Evolutionary conservation across 2,329 filamentous ascomycete genomes (phyloP).

Genomic region (Stachybotrys echinatus): DNA sequence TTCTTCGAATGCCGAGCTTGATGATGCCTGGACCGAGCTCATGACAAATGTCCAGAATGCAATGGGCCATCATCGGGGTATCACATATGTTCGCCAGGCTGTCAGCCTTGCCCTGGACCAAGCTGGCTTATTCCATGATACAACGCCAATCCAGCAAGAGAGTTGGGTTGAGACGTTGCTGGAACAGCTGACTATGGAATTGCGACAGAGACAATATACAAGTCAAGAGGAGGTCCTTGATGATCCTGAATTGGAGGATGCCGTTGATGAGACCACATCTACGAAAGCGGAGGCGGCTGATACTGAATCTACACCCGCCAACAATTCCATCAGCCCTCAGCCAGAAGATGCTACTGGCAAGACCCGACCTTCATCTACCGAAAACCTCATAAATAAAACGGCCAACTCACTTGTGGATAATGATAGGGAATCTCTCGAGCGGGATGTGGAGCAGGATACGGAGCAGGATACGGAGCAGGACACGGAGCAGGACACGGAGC

Average conservation of each 20-base stretch:
- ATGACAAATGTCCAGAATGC: background rate
- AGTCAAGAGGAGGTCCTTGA: background rate
- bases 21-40: background rate
- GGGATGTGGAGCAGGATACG: too few species aligned
- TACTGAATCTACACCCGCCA: too few species aligned
- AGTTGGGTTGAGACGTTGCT: background rate
- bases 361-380: too few species aligned
- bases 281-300: too few species aligned
- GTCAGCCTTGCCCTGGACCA: background rate
- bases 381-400: too few species aligned
- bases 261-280: background rate
- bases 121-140: background rate
- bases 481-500: background rate
- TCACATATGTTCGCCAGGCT: background rate
- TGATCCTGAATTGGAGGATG: background rate
- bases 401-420: too few species aligned
- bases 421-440: too few species aligned
- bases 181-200: background rate
- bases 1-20: background rate
- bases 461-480: background rate
- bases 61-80: background rate
- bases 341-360: too few species aligned
- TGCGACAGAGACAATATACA: background rate
- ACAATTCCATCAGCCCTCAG: too few species aligned
- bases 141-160: background rate